Conservation (phyloP, 2,329 filamentous ascomycete species). For the Ceratocystis eucalypticola region DNA sequence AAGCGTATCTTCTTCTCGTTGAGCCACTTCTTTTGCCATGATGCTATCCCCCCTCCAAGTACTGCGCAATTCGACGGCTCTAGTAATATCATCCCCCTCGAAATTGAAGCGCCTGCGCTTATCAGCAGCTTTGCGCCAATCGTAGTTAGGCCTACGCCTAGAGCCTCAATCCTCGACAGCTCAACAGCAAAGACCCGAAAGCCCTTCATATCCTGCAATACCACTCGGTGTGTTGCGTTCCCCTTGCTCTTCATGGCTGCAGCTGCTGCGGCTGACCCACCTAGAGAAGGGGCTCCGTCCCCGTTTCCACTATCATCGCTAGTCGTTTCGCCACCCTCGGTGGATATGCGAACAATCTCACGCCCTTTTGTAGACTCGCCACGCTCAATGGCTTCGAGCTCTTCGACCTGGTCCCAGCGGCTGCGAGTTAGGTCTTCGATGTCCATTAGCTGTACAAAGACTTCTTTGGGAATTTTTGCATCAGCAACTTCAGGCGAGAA, state of each 20-base stretch:
- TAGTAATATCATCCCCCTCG: conserved; percentile 66
- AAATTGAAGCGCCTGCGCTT: conserved; percentile 48
- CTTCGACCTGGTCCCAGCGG: conserved; percentile 78
- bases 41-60: conserved; percentile 78
- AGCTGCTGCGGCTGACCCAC: conserved; percentile 8
- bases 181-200: conserved; percentile 60
- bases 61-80: conserved; percentile 54
- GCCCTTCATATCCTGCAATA: conserved; percentile 68
- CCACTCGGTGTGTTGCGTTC: conserved; percentile 59
- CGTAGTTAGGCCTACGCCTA: conserved; percentile 49
- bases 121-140: conserved; percentile 78
- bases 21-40: conserved; percentile 64
- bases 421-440: conserved; percentile 70
- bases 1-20: conserved; percentile 57
- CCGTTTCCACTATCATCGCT: conserved; percentile 24
- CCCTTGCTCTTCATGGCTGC: conserved; percentile 21
- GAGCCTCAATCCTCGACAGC: conserved; percentile 47
- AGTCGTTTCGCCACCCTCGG: conserved; percentile 33
- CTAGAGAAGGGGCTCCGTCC: neutral
- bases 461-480: conserved; percentile 42
- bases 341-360: conserved; percentile 61
- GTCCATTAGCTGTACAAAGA: conserved; percentile 72
- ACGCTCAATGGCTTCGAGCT: conserved; percentile 57
- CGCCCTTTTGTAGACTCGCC: conserved; percentile 63
- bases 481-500: conserved; percentile 40